Percentiles rank a stretch among this genome's conserved stretches.
Evolutionary conservation across 768 basidiomycete genomes (phyloP).

Genomic region (Strobilomyces echinocephalus): DNA sequence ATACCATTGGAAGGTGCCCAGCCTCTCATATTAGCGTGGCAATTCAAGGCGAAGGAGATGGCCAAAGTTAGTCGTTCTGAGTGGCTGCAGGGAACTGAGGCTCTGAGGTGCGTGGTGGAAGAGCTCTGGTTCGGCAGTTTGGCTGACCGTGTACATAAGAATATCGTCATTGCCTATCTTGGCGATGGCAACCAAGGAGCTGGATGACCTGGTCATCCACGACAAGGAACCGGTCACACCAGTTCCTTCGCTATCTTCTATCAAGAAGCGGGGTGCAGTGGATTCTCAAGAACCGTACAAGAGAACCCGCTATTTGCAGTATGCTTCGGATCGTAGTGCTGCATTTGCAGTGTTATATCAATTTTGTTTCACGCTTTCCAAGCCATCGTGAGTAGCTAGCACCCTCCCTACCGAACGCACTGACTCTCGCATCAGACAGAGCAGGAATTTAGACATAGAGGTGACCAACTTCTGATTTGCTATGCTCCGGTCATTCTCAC

Average conservation of each 20-base stretch:
- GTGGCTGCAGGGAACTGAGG: constrained; percentile 57
- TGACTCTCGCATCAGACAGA: constrained; percentile 41
- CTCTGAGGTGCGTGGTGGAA: constrained; percentile 37
- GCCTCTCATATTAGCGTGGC: constrained; percentile 75
- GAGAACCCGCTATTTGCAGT: constrained; percentile 44
- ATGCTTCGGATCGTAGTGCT: constrained; percentile 43
- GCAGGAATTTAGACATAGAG: constrained; percentile 79
- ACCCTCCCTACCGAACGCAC: not conserved
- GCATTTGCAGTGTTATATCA: constrained; percentile 64
- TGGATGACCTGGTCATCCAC: constrained; percentile 58
- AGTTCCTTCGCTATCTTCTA: constrained; percentile 16
- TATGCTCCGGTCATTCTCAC: not conserved
- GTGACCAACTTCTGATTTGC: constrained; percentile 34
- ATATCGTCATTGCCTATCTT: constrained; percentile 49
- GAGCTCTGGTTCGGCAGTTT: not conserved
- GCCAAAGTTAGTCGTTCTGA: constrained; percentile 63
- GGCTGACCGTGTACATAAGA: constrained; percentile 28
- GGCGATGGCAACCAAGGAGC: constrained; percentile 48
- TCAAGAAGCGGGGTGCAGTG: constrained; percentile 31
- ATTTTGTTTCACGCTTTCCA: constrained; percentile 68
- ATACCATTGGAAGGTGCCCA: constrained; percentile 69
- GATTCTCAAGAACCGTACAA: constrained; percentile 48
- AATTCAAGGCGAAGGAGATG: constrained; percentile 66
- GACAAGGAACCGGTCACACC: constrained; percentile 36
- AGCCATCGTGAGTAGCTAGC: constrained; percentile 54